Evolutionary conservation across 345 rosid genomes (phyloP), one percentile per base, ranked within the genome.

Genomic region (Gossypioides kirkii): DNA sequence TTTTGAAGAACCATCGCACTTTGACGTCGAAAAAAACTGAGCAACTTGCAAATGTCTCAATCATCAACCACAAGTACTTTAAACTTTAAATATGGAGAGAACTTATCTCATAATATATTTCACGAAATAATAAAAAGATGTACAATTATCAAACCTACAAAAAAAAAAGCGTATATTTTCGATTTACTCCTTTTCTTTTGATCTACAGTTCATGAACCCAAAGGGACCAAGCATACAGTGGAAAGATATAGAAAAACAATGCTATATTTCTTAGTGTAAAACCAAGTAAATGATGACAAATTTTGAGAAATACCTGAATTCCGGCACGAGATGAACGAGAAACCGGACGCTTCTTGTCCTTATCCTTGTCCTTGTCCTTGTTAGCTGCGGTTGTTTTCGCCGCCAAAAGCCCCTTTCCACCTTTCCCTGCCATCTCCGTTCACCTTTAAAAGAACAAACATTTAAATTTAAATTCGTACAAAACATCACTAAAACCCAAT

Each of bases 321-420:
- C 98, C 98, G 4, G 98, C 97, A 64, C 98, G 98, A 69, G 98
- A 80, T 28, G 98, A 93, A 46, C 98, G 89, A 70, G 98, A 89
- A 72, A 82, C 71, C 2, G 97, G 87, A 59, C 85, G 83, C 87
- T 93, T 93, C 98, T 93, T 94, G 77, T 87, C 92, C 73, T 90
- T 89, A 45, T 92, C 97, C 72, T 86, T 86, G 28, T 85, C 88
- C 66, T 88, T 88, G 50, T 88, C 98, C 84, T 89, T 93, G 88
- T 81, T 91, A 32, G 89, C 89, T 8, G 96, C 91, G 4, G 90
- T 87, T 38, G 98, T 93, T 80, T 93, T 93, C 8, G 90, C 81
- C 20, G 77, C 77, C 45, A 74, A 23, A 17, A 74, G 70, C 26
- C 77, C 77, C 65, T 74, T 74, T n/a, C 98, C 98, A 18, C 98